A percentile compares a stretch with the other conserved stretches of the same genome.
phyloP scores from a whole-genome alignment of 345 rosid species.

The Linum usitatissimum region DNA sequence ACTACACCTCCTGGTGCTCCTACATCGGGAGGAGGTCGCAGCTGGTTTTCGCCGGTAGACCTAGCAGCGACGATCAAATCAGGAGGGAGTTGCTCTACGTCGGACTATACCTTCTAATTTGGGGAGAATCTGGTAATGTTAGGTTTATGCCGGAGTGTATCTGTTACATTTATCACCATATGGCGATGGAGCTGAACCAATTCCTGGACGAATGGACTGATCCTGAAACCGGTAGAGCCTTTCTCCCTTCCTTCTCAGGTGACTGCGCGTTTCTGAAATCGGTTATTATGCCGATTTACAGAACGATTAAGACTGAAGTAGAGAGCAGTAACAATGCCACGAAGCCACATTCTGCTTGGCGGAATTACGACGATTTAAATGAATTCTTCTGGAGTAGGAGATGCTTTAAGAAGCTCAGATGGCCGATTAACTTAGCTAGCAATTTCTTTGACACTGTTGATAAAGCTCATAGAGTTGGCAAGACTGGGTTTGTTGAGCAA shows the following conservation, averaged over 20 bases:
- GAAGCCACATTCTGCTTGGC: constrained; percentile 83
- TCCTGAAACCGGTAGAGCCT: constrained; percentile 79
- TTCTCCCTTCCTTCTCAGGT: constrained; percentile 65
- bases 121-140: constrained; percentile 89
- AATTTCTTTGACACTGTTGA: constrained; percentile 55
- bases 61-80: constrained; percentile 31
- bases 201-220: constrained; percentile 70
- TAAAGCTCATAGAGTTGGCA: constrained; percentile 55
- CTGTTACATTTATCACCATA: constrained; percentile 77
- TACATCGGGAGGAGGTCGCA: constrained; percentile 65
- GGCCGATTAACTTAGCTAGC: constrained; percentile 72
- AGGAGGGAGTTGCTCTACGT: constrained; percentile 67
- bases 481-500: constrained; percentile 96
- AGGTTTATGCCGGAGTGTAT: constrained; percentile 86
- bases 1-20: constrained; percentile 83
- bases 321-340: constrained; percentile 76
- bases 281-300: constrained; percentile 77
- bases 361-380: constrained; percentile 86
- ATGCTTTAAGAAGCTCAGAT: constrained; percentile 70
- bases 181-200: constrained; percentile 87
- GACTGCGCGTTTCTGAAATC: constrained; percentile 54
- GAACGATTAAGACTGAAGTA: constrained; percentile 55
- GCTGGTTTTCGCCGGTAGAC: constrained; percentile 66
- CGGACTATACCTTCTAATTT: constrained; percentile 55
- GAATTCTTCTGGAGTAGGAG: constrained; percentile 94